phyloP scores from a whole-genome alignment of 495 filamentous ascomycete species.

The Poronia punctata region DNA sequence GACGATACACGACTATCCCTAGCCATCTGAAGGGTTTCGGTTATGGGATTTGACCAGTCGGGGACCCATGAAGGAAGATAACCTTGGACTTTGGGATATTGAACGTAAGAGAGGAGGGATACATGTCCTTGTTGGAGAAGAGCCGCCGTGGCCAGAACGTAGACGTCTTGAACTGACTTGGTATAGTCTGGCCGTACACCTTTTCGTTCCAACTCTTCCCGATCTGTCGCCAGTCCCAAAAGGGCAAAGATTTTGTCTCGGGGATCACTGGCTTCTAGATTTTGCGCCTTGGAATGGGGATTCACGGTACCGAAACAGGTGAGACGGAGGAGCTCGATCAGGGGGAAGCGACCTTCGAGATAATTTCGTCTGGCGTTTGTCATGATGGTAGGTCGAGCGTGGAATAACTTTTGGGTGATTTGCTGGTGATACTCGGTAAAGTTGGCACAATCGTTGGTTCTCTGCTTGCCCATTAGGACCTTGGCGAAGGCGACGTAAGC shows the following conservation, averaged over 20 bases:
- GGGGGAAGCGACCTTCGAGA: too few species aligned
- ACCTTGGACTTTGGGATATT: conserved; percentile 1
- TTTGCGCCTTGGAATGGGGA: too few species aligned
- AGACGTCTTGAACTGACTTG: background rate
- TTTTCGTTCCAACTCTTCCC: background rate
- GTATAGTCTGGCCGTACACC: background rate
- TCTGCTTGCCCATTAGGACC: too few species aligned
- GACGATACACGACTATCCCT: conserved; percentile 4
- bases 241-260: conserved; percentile 19
- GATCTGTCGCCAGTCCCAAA: conserved; percentile 14
- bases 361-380: too few species aligned
- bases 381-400: too few species aligned
- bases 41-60: conserved; percentile 7
- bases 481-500: conserved; percentile 3
- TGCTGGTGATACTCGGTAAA: too few species aligned
- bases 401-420: too few species aligned
- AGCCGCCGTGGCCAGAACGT: background rate
- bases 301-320: conserved; percentile 6
- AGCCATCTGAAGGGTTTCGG: conserved; percentile 3
- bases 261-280: conserved; percentile 9
- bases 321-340: conserved; percentile 3
- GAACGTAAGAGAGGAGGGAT: conserved; percentile 4
- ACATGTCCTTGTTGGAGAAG: conserved; percentile 10
- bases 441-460: too few species aligned
- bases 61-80: conserved; percentile 14